Evolutionary conservation across 225 moss, liverwort and hornwort species (phyloP), one percentile per base, ranked within the genome.

Genomic region (Sphagnum tenellum): DNA sequence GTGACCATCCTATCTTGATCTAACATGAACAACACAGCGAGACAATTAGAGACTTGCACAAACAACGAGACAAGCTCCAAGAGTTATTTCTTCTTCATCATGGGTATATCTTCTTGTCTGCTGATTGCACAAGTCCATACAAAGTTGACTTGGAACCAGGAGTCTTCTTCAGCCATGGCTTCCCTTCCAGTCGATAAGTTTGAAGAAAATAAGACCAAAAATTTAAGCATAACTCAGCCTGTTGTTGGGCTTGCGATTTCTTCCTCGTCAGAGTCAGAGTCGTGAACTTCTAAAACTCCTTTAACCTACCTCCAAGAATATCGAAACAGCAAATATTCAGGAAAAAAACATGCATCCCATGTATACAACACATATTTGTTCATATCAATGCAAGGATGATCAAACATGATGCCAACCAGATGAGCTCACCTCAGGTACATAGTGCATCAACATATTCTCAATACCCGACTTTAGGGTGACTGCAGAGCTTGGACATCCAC

Each of bases 401-500:
- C 12, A 14, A 10, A 47, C 44, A 47, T 6, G 4, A 14, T 2
- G 55, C 49, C 51, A 49, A 46, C 8, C 2, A 46, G 44, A 50
- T 47, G 46, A 4, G 29, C 56, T 75, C 60, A 82, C 98, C 76
- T 98, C 93, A 46, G 98, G 88, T 8, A 98, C 87, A 48, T 98
- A 98, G 64, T 98, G 98, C 89, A 93, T 98, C 68, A 98, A 72
- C 93, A 93, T 98, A 62, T 98, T 98, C 77, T 98, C 98, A 69
- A 98, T 93, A 64, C 98, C 93, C 12, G 90, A 87, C 70, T 98
- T 93, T n/a, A 98, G 66, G 8, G 93, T 93, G 1, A 98, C 93
- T 66, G 98, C 90, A 10, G 98, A 98, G 65, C 93, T 98, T 52
- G 93, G 93, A 63, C 98, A 98, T 44, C 98, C 98, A 52, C 90